Evolutionary conservation across 306 rosid species (phyloP).

Genomic region (Trifolium repens): DNA sequence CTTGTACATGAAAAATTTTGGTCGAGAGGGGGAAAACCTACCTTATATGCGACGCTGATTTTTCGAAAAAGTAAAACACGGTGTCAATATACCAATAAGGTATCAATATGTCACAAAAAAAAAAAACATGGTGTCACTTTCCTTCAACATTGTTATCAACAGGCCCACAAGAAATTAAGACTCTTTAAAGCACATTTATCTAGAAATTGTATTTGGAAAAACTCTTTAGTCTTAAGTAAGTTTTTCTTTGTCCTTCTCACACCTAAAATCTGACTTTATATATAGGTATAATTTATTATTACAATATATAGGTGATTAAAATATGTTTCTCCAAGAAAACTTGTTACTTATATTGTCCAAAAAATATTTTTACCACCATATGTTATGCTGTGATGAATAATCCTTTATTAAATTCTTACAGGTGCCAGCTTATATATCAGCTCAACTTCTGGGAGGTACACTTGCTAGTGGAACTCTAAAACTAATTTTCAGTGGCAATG

Average conservation of each 20-base stretch:
- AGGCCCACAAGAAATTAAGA: constrained; percentile 2
- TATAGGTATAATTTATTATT: background rate
- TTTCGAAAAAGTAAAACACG: too few species aligned
- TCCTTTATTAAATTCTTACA: constrained; percentile 16
- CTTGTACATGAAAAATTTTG: too few species aligned
- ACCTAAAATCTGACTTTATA: too few species aligned
- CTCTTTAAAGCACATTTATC: constrained; percentile 12
- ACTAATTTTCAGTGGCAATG: constrained; percentile 54
- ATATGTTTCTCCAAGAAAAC: too few species aligned
- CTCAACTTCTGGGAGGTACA: constrained; percentile 74
- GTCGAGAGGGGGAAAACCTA: too few species aligned
- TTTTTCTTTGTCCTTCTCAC: background rate
- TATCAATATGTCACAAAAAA: background rate
- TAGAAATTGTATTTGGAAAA: background rate
- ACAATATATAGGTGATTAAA: too few species aligned
- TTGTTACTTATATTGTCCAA: background rate
- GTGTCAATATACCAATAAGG: background rate
- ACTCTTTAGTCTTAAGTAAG: background rate
- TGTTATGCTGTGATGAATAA: background rate
- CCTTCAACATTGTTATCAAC: background rate
- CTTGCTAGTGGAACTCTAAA: constrained; percentile 79
- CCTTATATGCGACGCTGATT: too few species aligned
- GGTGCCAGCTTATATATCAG: constrained; percentile 72
- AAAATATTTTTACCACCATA: background rate
- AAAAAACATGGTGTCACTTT: background rate